Percentiles rank a stretch among this genome's conserved stretches.
Evolutionary conservation across 2,329 filamentous ascomycete species (phyloP).

Genomic region (Colletotrichum gigasporum): DNA sequence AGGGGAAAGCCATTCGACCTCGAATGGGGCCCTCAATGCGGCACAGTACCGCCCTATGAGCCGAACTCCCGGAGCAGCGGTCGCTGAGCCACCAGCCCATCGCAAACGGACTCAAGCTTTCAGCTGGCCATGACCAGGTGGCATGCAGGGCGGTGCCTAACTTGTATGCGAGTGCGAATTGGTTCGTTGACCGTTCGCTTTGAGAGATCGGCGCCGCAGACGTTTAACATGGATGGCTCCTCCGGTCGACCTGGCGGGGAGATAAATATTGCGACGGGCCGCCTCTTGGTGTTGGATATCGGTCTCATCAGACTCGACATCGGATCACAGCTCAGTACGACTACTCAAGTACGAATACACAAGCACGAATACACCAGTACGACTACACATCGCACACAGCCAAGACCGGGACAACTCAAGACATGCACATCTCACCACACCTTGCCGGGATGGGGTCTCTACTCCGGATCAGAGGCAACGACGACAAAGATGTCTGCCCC

Average conservation of each 20-base stretch:
- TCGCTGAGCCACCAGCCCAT: background rate
- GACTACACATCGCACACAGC: too few species aligned
- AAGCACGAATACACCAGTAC: too few species aligned
- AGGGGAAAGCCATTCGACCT: background rate
- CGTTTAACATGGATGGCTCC: too few species aligned
- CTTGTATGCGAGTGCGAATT: background rate
- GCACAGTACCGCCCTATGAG: background rate
- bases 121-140: background rate
- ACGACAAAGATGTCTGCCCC: constrained; percentile 8
- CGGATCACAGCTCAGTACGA: background rate
- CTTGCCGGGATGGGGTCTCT: background rate
- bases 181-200: too few species aligned
- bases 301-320: background rate
- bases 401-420: too few species aligned
- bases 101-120: background rate
- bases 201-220: background rate
- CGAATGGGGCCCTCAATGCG: too few species aligned
- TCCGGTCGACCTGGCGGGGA: too few species aligned
- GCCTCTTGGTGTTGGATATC: too few species aligned
- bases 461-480: background rate
- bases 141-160: background rate
- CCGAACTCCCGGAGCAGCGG: background rate
- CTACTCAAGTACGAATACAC: too few species aligned
- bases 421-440: too few species aligned
- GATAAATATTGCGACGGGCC: too few species aligned